Evolutionary conservation across 1,139 yeast genomes (phyloP).

Genomic region (Yamadazyma mexicana): DNA sequence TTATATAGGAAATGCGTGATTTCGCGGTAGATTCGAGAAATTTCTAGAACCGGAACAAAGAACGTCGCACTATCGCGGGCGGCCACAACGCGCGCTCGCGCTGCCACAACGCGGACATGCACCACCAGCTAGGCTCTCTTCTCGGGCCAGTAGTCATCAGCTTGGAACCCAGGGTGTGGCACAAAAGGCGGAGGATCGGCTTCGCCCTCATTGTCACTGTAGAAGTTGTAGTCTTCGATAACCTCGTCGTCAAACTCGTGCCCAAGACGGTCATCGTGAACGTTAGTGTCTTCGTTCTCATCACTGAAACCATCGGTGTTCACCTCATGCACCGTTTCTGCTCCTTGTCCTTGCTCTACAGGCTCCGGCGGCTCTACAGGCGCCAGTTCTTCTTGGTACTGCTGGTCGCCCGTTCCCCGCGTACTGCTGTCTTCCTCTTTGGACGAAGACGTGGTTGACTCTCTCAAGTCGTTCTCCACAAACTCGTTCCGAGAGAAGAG

Average conservation of each 20-base stretch:
- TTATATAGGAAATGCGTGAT: slow-evolving; percentile 1
- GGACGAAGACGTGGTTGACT: not conserved
- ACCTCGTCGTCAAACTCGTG: slow-evolving; percentile 7
- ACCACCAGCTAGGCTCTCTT: too few relatives aligned
- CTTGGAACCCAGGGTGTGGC: slow-evolving; percentile 34
- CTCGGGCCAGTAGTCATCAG: slow-evolving; percentile 39
- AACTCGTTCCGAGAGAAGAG: not conserved
- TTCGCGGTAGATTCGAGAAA: slow-evolving; percentile 15
- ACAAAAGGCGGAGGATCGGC: slow-evolving; percentile 31
- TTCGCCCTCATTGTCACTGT: not conserved
- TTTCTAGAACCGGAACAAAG: slow-evolving; percentile 12
- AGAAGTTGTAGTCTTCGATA: slow-evolving; percentile 6
- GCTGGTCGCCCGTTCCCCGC: not conserved
- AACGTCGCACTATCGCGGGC: not conserved
- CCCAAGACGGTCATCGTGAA: not conserved
- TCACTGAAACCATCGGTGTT: too few relatives aligned
- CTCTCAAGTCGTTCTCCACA: slow-evolving; percentile 1
- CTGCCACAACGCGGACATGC: too few relatives aligned
- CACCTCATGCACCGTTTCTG: too few relatives aligned
- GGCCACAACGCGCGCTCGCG: too few relatives aligned
- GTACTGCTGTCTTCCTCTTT: not conserved
- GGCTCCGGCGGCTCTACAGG: too few relatives aligned
- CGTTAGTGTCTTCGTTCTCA: not conserved
- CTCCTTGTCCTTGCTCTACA: too few relatives aligned
- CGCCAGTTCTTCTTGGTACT: not conserved